Conservation (phyloP, 306 rosid genomes). For the Delonix regia region DNA sequence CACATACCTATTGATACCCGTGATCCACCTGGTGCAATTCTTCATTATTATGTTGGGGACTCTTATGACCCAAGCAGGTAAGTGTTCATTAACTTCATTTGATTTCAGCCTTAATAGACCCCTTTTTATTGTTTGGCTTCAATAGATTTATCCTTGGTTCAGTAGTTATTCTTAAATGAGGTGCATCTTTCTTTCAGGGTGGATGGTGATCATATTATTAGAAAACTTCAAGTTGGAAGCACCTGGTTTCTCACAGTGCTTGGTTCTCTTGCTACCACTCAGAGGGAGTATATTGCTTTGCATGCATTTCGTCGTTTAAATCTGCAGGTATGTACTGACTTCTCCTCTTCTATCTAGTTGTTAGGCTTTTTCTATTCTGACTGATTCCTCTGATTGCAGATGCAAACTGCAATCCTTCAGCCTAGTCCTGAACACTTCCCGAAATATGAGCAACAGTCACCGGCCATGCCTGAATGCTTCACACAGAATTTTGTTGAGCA, state of each 20-base stretch:
- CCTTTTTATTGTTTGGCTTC: background rate
- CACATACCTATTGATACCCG: conserved; percentile 87
- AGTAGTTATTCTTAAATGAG: background rate
- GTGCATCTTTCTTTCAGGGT: conserved; percentile 46
- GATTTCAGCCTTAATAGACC: conserved; percentile 17
- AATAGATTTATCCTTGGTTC: conserved; percentile 20
- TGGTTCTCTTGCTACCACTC: conserved; percentile 98
- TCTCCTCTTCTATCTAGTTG: conserved; percentile 14
- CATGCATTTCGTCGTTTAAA: conserved; percentile 98
- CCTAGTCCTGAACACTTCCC: conserved; percentile 98
- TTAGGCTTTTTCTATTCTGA: conserved; percentile 30
- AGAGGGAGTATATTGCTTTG: conserved; percentile 87
- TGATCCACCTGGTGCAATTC: conserved; percentile 92
- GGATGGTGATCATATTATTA: conserved; percentile 84
- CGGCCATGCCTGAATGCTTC: conserved; percentile 98
- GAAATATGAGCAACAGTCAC: conserved; percentile 86
- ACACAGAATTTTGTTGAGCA: conserved; percentile 83
- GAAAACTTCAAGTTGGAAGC: conserved; percentile 76
- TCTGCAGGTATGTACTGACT: conserved; percentile 65
- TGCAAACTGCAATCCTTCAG: conserved; percentile 97
- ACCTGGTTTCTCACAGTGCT: conserved; percentile 88
- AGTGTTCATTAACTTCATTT: conserved; percentile 29
- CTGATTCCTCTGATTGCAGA: conserved; percentile 48
- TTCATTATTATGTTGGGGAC: conserved; percentile 95
- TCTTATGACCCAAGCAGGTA: conserved; percentile 75